Base-by-base conservation (phyloP, 73 alveolate genomes). In the Paraurostyla sp. region DNA sequence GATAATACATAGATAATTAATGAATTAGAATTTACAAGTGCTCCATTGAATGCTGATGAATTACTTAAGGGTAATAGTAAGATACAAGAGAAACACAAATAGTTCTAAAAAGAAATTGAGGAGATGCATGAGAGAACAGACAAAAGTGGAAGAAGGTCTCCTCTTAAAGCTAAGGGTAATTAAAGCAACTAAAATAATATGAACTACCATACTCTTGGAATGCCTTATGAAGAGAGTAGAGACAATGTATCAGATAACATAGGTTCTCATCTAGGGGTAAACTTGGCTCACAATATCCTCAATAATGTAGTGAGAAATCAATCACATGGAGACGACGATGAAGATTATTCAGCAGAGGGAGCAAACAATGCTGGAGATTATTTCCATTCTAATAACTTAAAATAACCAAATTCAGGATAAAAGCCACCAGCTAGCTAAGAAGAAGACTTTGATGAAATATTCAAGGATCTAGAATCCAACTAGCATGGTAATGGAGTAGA, bases 11-110 rank as follows among this genome's bases (percentile, higher is more conserved):
- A 73, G 27, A 73, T 73, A 2, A 22, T 48, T 7, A 73, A 73
- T 73, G 86, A 73, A 30, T 48, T 73, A 30, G 86, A 73, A 20
- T 73, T 73, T 27, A 48, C 65, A 49, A 73, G 86, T 30, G 86
- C 71, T 13, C 86, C 86, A 2, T 45, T 73, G 23, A 73, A 49
- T 48, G 86, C 86, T 6, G 71, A 48, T 29, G 16, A 73, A n/a
- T 11, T 49, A 2, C 27, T 73, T 0, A 25, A 43, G 49, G 46
- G 46, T 23, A 46, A 73, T 27, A 0, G 71, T 32, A 32, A 3
- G n/a, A 20, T 73, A 6, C 30, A 73, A 46, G 18, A 73, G 30
- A 73, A 49, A 71, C 46, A 32, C 46, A 27, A 45, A n/a, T 25
- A 45, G 6, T 73, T 73, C 71, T 43, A 73, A 50, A 48, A 45